These are phyloP conservation scores for Teratosphaeria destructans DNA, from an alignment of 2,329 filamentous ascomycete genomes.

Conservation along the genomic window DNA sequence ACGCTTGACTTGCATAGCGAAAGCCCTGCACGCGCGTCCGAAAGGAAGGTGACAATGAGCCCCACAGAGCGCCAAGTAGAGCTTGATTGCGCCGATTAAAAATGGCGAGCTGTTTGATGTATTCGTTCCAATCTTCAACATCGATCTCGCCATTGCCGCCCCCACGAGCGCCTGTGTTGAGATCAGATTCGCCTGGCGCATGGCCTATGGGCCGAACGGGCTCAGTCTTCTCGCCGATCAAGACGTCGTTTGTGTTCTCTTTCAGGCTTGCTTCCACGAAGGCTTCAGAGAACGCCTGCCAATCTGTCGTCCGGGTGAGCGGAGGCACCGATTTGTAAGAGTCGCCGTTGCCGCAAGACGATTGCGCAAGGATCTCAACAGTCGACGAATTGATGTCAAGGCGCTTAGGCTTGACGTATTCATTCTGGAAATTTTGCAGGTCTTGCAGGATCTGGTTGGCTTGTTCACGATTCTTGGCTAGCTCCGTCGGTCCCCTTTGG, in stretches of 20 bases:
- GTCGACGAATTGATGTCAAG: slow-evolving; percentile 18
- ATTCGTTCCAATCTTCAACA: slow-evolving; percentile 24
- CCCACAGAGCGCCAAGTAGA: slow-evolving; percentile 16
- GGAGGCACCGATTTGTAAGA: slow-evolving; percentile 14
- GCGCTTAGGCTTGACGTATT: slow-evolving; percentile 17
- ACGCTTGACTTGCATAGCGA: slow-evolving; percentile 16
- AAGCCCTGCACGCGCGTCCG: slow-evolving; percentile 15
- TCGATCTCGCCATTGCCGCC: slow-evolving; percentile 7
- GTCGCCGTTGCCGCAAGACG: slow-evolving; percentile 22
- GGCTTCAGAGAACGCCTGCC: slow-evolving; percentile 17
- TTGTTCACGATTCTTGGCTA: slow-evolving; percentile 1
- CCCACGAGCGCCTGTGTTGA: neutral
- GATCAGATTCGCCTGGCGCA: slow-evolving; percentile 1
- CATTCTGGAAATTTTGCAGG: slow-evolving; percentile 15
- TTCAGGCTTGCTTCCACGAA: slow-evolving; percentile 20
- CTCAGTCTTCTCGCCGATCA: slow-evolving; percentile 19
- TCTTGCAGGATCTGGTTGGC: slow-evolving; percentile 13
- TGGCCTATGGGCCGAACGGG: slow-evolving; percentile 11
- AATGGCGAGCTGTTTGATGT: slow-evolving; percentile 25
- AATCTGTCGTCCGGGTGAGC: slow-evolving; percentile 13
- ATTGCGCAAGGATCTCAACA: slow-evolving; percentile 21
- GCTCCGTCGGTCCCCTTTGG: neutral
- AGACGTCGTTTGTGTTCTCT: slow-evolving; percentile 22
- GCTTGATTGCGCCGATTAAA: slow-evolving; percentile 21
- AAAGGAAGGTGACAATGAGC: slow-evolving; percentile 14